phyloP scores from a whole-genome alignment of 2,329 filamentous ascomycete species.

The Ascomycota sp. region DNA sequence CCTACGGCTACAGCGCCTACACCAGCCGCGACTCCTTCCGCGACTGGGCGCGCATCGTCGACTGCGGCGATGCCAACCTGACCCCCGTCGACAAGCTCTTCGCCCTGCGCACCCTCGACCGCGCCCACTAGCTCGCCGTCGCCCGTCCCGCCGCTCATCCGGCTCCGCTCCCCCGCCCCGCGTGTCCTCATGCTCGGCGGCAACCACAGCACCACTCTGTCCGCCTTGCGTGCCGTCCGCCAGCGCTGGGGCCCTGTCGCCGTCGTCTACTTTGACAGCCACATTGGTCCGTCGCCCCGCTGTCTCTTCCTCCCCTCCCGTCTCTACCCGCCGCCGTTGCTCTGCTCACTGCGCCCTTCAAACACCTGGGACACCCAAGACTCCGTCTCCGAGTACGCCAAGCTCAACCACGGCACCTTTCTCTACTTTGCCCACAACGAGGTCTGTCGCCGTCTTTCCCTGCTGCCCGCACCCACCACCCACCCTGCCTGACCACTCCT shows the following conservation, averaged over 20 bases:
- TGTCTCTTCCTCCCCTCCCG: not conserved
- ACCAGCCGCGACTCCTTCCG: slow-evolving; percentile 5
- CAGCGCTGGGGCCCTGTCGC: slow-evolving; percentile 39
- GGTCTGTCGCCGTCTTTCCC: not conserved
- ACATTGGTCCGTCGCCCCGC: slow-evolving; percentile 14
- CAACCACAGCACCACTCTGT: slow-evolving; percentile 47
- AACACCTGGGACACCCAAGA: slow-evolving; percentile 6
- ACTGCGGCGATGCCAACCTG: slow-evolving; percentile 47
- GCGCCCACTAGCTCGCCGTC: slow-evolving; percentile 4
- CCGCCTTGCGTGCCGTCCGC: slow-evolving; percentile 41
- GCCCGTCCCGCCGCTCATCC: slow-evolving; percentile 3
- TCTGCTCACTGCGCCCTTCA: too few species aligned
- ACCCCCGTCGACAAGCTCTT: slow-evolving; percentile 5
- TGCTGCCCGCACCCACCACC: not conserved
- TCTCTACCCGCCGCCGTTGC: not conserved
- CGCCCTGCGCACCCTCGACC: slow-evolving; percentile 6
- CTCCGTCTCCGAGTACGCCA: slow-evolving; percentile 1
- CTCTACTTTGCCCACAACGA: slow-evolving; percentile 7
- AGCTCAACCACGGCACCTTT: slow-evolving; percentile 8
- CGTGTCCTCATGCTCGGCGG: slow-evolving; percentile 43
- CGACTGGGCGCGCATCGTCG: slow-evolving; percentile 51
- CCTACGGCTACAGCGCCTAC: slow-evolving; percentile 6
- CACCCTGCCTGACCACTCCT: not conserved
- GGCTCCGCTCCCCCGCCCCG: slow-evolving; percentile 2
- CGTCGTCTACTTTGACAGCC: slow-evolving; percentile 50